Percentiles rank a stretch among this genome's conserved stretches.
These are phyloP conservation scores for Zasmidium cellare DNA, from an alignment of 2,329 filamentous ascomycete genomes.

Conservation along the genomic window DNA sequence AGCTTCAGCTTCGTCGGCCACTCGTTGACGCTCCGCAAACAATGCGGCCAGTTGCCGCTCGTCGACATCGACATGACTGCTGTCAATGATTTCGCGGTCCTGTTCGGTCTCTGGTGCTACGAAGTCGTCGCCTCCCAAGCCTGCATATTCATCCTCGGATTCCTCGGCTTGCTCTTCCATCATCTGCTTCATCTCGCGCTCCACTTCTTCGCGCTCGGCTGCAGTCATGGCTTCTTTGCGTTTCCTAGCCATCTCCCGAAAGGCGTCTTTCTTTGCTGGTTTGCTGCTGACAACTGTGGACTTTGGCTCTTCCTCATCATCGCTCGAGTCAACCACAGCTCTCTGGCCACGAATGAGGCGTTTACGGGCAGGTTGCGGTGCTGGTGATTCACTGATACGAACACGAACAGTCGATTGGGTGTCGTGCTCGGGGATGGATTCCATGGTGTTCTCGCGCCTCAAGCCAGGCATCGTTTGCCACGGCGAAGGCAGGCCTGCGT, in stretches of 20 bases:
- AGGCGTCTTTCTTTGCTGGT: constrained; percentile 54
- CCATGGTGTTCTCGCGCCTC: constrained; percentile 19
- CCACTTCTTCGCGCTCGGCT: constrained; percentile 50
- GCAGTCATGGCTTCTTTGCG: constrained; percentile 47
- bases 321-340: constrained; percentile 45
- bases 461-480: constrained; percentile 23
- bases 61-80: constrained; percentile 72
- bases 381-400: constrained; percentile 34
- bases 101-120: constrained; percentile 73
- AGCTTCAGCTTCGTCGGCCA: constrained; percentile 80
- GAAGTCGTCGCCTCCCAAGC: constrained; percentile 85
- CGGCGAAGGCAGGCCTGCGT: constrained; percentile 30
- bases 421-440: constrained; percentile 24
- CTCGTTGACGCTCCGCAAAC: constrained; percentile 78
- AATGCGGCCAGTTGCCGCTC: constrained; percentile 81
- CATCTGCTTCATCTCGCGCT: constrained; percentile 83
- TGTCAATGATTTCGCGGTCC: constrained; percentile 86
- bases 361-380: constrained; percentile 52
- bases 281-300: neutral
- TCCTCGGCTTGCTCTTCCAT: constrained; percentile 93
- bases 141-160: constrained; percentile 97
- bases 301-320: constrained; percentile 41
- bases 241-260: constrained; percentile 69
- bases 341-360: constrained; percentile 47
- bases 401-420: constrained; percentile 35